Conservation (phyloP, 495 filamentous ascomycete species). For the Jackrogersella minutella region DNA sequence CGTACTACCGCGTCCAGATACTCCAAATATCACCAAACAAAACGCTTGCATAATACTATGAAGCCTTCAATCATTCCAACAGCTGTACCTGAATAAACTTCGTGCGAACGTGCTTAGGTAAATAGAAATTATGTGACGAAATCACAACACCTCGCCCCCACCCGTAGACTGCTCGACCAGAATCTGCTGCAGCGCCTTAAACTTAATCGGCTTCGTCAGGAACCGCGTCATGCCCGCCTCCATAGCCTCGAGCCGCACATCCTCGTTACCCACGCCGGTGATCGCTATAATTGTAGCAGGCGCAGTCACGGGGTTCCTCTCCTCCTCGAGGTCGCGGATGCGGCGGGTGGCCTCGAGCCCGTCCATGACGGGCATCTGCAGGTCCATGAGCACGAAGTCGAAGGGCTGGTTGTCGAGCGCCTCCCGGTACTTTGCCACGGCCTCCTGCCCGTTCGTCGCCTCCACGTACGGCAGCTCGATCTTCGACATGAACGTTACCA, state of each 20-base stretch:
- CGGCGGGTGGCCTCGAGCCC: constrained; percentile 65
- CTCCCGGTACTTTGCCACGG: constrained; percentile 49
- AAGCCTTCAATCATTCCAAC: too few species aligned
- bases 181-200: constrained; percentile 38
- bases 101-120: too few species aligned
- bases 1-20: too few species aligned
- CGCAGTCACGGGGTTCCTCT: constrained; percentile 22
- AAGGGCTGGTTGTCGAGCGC: constrained; percentile 40
- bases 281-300: constrained; percentile 71
- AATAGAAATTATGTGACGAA: too few species aligned
- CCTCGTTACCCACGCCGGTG: constrained; percentile 70
- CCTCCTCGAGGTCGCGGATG: constrained; percentile 61
- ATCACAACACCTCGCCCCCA: background rate
- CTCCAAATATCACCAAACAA: too few species aligned
- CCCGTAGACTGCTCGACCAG: constrained; percentile 9
- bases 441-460: constrained; percentile 55
- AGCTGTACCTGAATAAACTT: too few species aligned
- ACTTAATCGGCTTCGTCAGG: constrained; percentile 72
- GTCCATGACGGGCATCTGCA: constrained; percentile 74
- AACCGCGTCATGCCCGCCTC: constrained; percentile 72
- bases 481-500: constrained; percentile 66
- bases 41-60: too few species aligned
- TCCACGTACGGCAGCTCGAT: constrained; percentile 51
- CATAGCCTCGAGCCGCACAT: constrained; percentile 69
- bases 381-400: constrained; percentile 69